Conservation (phyloP, 2,329 filamentous ascomycete genomes). For the Xylariaceae sp. region DNA sequence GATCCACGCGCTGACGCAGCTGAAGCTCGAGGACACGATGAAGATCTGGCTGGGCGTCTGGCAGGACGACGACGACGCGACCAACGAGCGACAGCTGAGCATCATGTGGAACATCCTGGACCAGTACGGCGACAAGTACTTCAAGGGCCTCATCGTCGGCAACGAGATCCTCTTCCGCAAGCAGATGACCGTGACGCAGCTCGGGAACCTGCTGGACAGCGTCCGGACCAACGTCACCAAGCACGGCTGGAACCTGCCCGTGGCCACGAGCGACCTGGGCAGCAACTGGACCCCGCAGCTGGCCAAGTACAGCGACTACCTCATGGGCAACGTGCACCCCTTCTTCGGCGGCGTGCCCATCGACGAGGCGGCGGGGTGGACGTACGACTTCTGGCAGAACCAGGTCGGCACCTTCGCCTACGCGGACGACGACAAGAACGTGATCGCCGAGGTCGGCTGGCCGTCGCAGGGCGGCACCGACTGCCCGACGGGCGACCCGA, state of each 20-base stretch:
- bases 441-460: constrained; percentile 92
- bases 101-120: constrained; percentile 84
- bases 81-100: constrained; percentile 70
- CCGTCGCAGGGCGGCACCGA: constrained; percentile 73
- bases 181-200: constrained; percentile 57
- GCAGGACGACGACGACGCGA: constrained; percentile 77
- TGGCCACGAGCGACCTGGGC: constrained; percentile 84
- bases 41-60: constrained; percentile 95
- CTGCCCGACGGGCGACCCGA: constrained; percentile 50
- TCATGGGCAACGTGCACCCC: constrained; percentile 96
- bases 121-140: constrained; percentile 56
- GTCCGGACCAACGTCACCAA: constrained; percentile 67
- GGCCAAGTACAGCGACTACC: constrained; percentile 65
- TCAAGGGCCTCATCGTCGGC: constrained; percentile 75
- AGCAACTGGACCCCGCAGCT: constrained; percentile 74
- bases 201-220: constrained; percentile 56
- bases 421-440: constrained; percentile 54
- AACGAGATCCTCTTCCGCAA: constrained; percentile 74
- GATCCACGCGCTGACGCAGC: constrained; percentile 67
- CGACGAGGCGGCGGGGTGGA: constrained; percentile 67
- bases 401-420: constrained; percentile 62
- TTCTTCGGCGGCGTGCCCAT: constrained; percentile 80
- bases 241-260: constrained; percentile 60
- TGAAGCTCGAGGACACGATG: constrained; percentile 63
- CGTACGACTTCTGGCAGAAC: constrained; percentile 69